Conservation (phyloP, 345 rosid genomes). For the Melastoma malabathricum region DNA sequence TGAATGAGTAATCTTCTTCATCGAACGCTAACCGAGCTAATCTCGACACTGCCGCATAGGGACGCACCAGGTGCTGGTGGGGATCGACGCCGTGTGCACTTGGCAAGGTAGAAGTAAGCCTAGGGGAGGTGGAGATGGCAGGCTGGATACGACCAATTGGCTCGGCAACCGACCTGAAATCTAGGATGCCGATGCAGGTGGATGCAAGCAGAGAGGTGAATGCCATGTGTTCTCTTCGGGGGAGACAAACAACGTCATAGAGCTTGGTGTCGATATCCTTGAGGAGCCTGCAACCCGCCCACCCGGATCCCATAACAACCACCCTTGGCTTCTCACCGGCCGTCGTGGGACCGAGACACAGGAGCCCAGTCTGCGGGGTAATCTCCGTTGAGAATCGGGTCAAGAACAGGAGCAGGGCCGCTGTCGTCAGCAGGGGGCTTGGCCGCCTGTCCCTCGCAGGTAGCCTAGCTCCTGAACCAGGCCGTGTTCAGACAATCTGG, state of each 20-base stretch:
- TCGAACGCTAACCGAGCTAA: conserved; percentile 10
- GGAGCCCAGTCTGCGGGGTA: conserved; percentile 1
- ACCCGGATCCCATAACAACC: conserved; percentile 82
- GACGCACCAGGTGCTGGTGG: conserved; percentile 35
- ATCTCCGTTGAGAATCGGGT: not conserved
- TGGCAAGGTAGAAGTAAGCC: conserved; percentile 62
- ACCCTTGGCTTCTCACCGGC: conserved; percentile 58
- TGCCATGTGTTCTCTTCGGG: conserved; percentile 86
- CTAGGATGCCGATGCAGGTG: conserved; percentile 93
- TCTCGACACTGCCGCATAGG: no score
- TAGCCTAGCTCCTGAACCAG: conserved; percentile 22
- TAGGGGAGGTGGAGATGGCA: conserved; percentile 63
- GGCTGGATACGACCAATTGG: conserved; percentile 80
- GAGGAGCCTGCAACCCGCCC: conserved; percentile 91
- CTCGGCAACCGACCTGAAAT: conserved; percentile 88
- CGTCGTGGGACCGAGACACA: conserved; percentile 49
- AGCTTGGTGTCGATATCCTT: conserved; percentile 55
- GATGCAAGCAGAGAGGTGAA: conserved; percentile 87
- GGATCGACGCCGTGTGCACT: conserved; percentile 51
- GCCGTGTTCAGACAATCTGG: conserved; percentile 15
- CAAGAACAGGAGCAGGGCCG: not conserved
- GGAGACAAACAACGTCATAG: conserved; percentile 79
- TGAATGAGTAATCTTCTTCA: conserved; percentile 4
- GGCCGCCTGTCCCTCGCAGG: conserved; percentile 12
- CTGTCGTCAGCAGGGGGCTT: conserved; percentile 10